Base-by-base conservation (phyloP, 2,329 filamentous ascomycete species). In the Thielaviopsis ethacetica region DNA sequence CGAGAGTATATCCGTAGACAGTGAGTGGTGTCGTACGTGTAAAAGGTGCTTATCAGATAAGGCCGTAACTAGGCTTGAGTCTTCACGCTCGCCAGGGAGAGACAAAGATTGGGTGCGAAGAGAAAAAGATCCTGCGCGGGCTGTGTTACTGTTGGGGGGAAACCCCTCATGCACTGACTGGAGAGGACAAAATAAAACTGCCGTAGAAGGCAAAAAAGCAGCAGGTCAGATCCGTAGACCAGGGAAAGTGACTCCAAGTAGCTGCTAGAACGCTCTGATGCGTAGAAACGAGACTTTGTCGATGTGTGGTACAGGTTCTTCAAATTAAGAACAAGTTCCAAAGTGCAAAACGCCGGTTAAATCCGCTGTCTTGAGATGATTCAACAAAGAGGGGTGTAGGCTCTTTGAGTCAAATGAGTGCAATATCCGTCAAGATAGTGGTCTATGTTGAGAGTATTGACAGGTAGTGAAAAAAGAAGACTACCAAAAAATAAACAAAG, bases 101-200 rank as follows among this genome's bases (percentile, higher is more conserved):
- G 38, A 44, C 38, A 44, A 44, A 44, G 38, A 44, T 44, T 44
- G 13, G 38, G 38, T 58, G 56, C 56, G 56, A 58, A 58, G 56
- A 58, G 56, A 53, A 58, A 41, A 58, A 44, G 51, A 53, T 58
- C 52, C 56, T 58, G 56, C 56, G 56, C 56, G 49, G 49, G 49
- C 59, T 61, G 53, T 55, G 53, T 61, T 61, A 47, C 47, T 26
- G 54, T 38, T 56, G 38, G 59, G 59, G 59, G 54, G 44, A 41
- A 50, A 58, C 59, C 59, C 59, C 59, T 61, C 59, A 61, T 61
- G 30, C 59, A 59, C 52, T 19, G 47, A 49, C 3, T 26, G 21
- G 5, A 34, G 27, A 51, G 26, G n/a, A 26, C 21, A 56, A 21
- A 34, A 30, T n/a, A 51, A 61, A 53, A 53, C 55, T 53, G 56